Base-by-base conservation (phyloP, 2,329 filamentous ascomycete genomes). In the Diplocarpon rosae region DNA sequence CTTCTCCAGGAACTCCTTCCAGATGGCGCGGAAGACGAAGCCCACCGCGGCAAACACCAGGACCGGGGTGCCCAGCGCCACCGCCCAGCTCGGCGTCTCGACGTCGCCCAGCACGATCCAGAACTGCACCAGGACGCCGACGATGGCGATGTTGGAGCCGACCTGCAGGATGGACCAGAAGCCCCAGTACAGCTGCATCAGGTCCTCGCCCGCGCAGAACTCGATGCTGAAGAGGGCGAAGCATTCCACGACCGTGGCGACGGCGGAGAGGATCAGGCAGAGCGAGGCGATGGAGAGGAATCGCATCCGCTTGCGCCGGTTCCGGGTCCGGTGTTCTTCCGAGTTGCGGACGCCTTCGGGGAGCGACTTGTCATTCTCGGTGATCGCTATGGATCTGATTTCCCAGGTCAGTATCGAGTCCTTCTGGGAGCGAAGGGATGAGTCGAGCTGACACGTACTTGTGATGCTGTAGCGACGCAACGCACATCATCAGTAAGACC, bases 91-190 rank as follows among this genome's bases (percentile, higher is more conserved):
- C 63, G 75, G 75, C n/a, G 73, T 69, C 47, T 67, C 66, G 39
- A 69, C 62, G 32, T 73, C 65, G 31, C 65, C 64, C 8, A 76
- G 55, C 2, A 69, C 65, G 49, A 77, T 71, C 30, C 67, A 65
- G 20, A 76, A 60, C 31, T 73, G 68, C 2, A 78, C 62, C 36
- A 75, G 69, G 48, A 78, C 72, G 24, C 75, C 75, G 11, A 70
- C 57, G 54, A 78, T 75, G 46, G 75, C 75, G 30, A 78, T 76
- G 48, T 75, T 62, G 1, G 72, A 72, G 5, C 75, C 75, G 2
- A 78, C 62, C 52, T 78, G 75, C 5, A 76, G 63, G 66, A 76
- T 73, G 16, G 72, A 75, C 72, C 74, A 78, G 1, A 74, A 76
- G 0, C 74, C 71, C 75, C 75, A 78, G 59, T 76, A 78, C 0